Evolutionary conservation across 768 basidiomycete genomes (phyloP), one percentile per base, ranked within the genome.

Genomic region (Hypholoma sublateritium): DNA sequence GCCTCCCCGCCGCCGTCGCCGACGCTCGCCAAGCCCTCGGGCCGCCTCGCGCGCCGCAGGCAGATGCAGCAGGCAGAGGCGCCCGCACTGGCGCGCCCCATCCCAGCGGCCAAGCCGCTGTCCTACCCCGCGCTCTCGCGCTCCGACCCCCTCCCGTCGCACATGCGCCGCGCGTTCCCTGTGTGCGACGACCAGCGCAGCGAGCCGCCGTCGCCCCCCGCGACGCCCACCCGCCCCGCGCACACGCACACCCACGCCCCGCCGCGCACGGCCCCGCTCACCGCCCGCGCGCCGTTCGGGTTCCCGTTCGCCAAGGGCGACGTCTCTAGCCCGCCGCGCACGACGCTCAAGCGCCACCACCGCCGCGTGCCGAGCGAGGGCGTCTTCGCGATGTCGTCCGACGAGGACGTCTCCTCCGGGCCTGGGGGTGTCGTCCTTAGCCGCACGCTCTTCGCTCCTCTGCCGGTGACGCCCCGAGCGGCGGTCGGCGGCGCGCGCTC

Each of bases 381-480:
- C 47, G 68, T 91, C n/a, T 91, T 90, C 69, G 70, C 77, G 67
- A 84, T 91, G 81, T 87, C 85, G 49, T 85, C 87, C 46, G 88
- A 91, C 59, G 88, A 89, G 66, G 86, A 84, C 19, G 64, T 72
- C 28, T 69, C 74, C 14, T 77, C 79, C 8, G 70, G 72, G 53
- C 66, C 65, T 72, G 47, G 68, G 61, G 37, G 58, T 19, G 50
- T 32, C 34, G 16, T 46, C 34, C 60, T 59, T 13, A 61, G 64
- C 53, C 67, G 62, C 0, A 65, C 67, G 4, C 59, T 59, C 47
- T 58, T 39, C 34, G 51, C 54, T 16, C 16, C 53, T 16, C 55
- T 58, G 43, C 24, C 45, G 53, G 12, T 59, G 16, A 56, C 51
- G 13, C 61, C 60, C 12, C 46, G 47, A 8, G 47, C 48, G 1